Base-by-base conservation (phyloP, 139 green algal species). In the Choricystis sp. region DNA sequence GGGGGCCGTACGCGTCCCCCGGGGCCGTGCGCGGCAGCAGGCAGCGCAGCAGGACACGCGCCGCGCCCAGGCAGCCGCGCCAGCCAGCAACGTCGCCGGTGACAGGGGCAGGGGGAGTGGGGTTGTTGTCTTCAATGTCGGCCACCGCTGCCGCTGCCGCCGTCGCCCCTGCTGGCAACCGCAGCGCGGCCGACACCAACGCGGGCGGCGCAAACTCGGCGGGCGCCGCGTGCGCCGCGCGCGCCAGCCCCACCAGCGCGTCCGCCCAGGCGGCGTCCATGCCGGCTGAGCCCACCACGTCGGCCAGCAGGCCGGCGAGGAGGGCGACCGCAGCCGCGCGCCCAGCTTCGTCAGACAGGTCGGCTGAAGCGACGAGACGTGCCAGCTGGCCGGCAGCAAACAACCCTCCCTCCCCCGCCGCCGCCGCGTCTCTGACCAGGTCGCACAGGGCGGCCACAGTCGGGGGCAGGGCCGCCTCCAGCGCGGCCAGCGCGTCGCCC, bases 321-420 rank as follows among this genome's bases (percentile, higher is more conserved):
- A 83, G 49, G 4, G 60, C 29, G 2, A 61, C 60, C 3, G 69
- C 67, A 9, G 69, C 67, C 2, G 29, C 3, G 16, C 74, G 31
- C 19, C 78, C 67, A 23, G 68, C 29, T 0, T 69, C 77, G 60
- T 85, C 79, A 1, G 61, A 63, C 59, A 83, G 69, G 61, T 85
- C 74, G 66, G 77, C 79, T 1, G 27, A 57, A 21, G 69, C 65
- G 24, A 66, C 72, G 27, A 80, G 40, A 25, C 55, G 48, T 62
- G 85, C 69, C 27, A 85, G 74, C 69, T 85, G 79, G 19, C 61
- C 57, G 0, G 63, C 60, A n/a, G 67, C 66, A 66, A 83, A 83
- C 61, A 62, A 28, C 25, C 62, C 48, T 21, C 61, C 31, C 3
- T 59, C 29, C 2, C 74, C 72, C 9, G n/a, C 57, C 58, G 30